These are phyloP conservation scores for Aspergillus heteromorphus DNA, from an alignment of 495 filamentous ascomycete genomes.

Conservation along the genomic window DNA sequence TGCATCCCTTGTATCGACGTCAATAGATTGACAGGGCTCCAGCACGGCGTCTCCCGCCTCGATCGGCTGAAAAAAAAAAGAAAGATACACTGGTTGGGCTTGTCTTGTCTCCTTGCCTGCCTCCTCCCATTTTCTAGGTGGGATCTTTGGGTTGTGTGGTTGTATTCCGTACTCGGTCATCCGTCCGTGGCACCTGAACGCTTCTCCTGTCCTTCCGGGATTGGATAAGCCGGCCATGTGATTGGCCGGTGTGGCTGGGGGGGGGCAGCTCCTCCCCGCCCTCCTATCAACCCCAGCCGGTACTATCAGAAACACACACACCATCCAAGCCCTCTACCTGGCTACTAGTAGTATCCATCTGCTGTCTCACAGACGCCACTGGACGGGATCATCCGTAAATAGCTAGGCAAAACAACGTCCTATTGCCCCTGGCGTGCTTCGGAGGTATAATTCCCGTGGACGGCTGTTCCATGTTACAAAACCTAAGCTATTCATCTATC, in stretches of 20 bases:
- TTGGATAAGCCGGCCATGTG: conserved; percentile 15
- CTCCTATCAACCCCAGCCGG: background rate
- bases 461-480: too few species aligned
- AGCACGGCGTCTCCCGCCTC: background rate
- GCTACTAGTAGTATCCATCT: background rate
- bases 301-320: background rate
- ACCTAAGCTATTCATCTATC: background rate
- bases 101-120: background rate
- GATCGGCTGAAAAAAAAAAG: background rate
- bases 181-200: too few species aligned
- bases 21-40: conserved; percentile 6
- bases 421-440: background rate
- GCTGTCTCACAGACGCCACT: background rate
- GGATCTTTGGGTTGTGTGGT: background rate
- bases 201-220: background rate
- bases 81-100: too few species aligned
- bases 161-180: too few species aligned
- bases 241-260: conserved; percentile 9
- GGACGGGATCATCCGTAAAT: background rate
- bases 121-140: background rate
- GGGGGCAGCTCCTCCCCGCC: background rate
- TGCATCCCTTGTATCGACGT: conserved; percentile 9
- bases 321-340: background rate
- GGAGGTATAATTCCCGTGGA: background rate
- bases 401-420: background rate